phyloP scores from a whole-genome alignment of 331 rosid genomes.

The Malus hybrid region DNA sequence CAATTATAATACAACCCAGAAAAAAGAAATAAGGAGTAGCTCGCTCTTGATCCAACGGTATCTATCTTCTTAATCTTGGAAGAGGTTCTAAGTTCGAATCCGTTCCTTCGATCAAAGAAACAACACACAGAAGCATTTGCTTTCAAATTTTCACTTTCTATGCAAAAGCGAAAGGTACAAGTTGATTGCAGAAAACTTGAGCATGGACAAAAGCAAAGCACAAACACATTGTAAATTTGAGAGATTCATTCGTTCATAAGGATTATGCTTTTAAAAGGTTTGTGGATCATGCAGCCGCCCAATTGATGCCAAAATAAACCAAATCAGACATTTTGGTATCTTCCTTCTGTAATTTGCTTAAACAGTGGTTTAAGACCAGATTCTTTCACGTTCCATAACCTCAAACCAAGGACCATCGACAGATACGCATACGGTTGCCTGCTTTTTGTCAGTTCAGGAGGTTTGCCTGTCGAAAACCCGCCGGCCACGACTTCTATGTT shows the following conservation, averaged over 20 bases:
- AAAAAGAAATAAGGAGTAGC: too few species aligned
- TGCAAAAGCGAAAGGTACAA: background rate
- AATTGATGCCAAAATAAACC: background rate
- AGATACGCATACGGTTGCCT: background rate
- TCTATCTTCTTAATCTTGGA: background rate
- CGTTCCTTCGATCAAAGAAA: background rate
- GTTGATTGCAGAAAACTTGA: background rate
- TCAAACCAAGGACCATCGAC: background rate
- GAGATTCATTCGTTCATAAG: background rate
- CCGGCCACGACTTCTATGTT: background rate
- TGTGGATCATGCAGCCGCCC: background rate
- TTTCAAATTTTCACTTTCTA: background rate
- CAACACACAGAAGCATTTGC: background rate
- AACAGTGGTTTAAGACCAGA: background rate
- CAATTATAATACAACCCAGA: too few species aligned
- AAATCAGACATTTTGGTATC: slow-evolving; percentile 1
- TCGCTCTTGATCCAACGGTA: background rate
- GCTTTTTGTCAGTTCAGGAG: too few species aligned
- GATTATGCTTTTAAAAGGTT: background rate
- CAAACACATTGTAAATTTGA: background rate
- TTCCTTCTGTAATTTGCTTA: slow-evolving; percentile 2
- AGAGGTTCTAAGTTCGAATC: background rate
- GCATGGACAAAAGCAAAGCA: background rate
- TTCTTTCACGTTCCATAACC: slow-evolving; percentile 11
- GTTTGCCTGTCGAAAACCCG: background rate